Evolutionary conservation across 345 rosid species (phyloP).

Genomic region (Pugionium cornutum): DNA sequence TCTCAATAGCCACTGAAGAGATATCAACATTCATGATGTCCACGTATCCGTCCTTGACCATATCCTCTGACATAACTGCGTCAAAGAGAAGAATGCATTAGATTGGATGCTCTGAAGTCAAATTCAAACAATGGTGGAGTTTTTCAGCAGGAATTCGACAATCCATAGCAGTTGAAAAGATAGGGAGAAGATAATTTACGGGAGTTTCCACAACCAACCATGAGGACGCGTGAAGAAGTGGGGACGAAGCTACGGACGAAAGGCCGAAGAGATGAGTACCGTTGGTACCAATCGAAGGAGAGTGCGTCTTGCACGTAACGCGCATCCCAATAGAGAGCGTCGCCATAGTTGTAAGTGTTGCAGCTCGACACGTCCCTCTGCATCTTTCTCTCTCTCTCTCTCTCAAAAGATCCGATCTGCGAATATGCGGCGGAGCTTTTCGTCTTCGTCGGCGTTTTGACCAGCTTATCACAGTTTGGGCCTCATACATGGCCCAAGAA

Average conservation of each 20-base stretch:
- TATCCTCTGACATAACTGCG: constrained; percentile 96
- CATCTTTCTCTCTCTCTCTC: constrained; percentile 43
- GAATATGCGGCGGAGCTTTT: constrained; percentile 39
- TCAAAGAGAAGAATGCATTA: neutral
- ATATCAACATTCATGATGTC: constrained; percentile 79
- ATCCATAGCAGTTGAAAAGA: neutral
- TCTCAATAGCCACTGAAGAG: constrained; percentile 79
- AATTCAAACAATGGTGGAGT: neutral
- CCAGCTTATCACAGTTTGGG: constrained; percentile 18
- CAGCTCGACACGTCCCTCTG: constrained; percentile 70
- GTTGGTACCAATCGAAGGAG: constrained; percentile 95
- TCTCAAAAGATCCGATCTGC: constrained; percentile 34
- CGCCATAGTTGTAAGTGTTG: constrained; percentile 91
- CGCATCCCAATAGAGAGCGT: constrained; percentile 86
- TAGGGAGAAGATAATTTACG: constrained; percentile 46
- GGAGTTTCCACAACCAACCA: constrained; percentile 99
- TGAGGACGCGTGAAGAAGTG: constrained; percentile 71
- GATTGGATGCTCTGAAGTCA: neutral
- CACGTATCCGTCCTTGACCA: constrained; percentile 91
- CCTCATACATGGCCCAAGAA: constrained; percentile 25
- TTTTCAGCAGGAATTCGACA: neutral
- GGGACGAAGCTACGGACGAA: constrained; percentile 67
- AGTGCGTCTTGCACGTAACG: constrained; percentile 78
- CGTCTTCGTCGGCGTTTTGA: constrained; percentile 22
- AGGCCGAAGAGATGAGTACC: constrained; percentile 88